Conservation (phyloP, 2,329 filamentous ascomycete genomes). For the Aphanocladium album region DNA sequence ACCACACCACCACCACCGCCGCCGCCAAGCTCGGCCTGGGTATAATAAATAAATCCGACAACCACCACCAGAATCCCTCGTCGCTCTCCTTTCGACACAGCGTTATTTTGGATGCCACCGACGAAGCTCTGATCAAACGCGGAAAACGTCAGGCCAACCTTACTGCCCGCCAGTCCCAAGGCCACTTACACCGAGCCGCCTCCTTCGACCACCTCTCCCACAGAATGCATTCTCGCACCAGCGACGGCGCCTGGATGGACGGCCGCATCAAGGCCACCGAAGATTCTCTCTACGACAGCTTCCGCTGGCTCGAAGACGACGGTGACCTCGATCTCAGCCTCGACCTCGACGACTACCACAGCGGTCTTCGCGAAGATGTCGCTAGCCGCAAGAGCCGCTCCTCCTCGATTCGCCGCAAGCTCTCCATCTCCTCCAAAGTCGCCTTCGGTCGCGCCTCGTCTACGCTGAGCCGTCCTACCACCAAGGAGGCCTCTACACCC, state of each 20-base stretch:
- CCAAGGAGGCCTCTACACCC: slow-evolving; percentile 33
- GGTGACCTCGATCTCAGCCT: slow-evolving; percentile 64
- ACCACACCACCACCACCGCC: background rate
- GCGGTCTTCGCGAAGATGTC: slow-evolving; percentile 51
- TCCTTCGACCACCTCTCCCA: slow-evolving; percentile 13
- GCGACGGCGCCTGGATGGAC: slow-evolving; percentile 16
- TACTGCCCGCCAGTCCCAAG: background rate
- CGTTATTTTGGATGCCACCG: slow-evolving; percentile 31
- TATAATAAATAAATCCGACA: slow-evolving; percentile 1
- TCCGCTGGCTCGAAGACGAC: slow-evolving; percentile 70
- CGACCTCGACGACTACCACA: slow-evolving; percentile 65
- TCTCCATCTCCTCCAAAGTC: slow-evolving; percentile 64
- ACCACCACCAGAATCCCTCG: background rate
- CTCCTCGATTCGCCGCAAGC: slow-evolving; percentile 62
- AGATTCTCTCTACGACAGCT: slow-evolving; percentile 59
- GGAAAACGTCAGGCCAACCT: slow-evolving; percentile 23
- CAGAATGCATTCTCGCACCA: slow-evolving; percentile 22
- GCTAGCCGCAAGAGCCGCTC: slow-evolving; percentile 40
- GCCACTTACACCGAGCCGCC: slow-evolving; percentile 7
- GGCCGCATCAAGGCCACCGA: slow-evolving; percentile 30
- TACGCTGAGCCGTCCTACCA: slow-evolving; percentile 43
- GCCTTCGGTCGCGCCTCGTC: slow-evolving; percentile 54
- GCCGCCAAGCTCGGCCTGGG: background rate
- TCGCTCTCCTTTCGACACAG: slow-evolving; percentile 22
- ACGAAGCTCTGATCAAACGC: slow-evolving; percentile 23